Percentiles rank a stretch among this genome's conserved stretches.
These are phyloP conservation scores for Lachancea sp. DNA, from an alignment of 805 yeast species.

Conservation along the genomic window DNA sequence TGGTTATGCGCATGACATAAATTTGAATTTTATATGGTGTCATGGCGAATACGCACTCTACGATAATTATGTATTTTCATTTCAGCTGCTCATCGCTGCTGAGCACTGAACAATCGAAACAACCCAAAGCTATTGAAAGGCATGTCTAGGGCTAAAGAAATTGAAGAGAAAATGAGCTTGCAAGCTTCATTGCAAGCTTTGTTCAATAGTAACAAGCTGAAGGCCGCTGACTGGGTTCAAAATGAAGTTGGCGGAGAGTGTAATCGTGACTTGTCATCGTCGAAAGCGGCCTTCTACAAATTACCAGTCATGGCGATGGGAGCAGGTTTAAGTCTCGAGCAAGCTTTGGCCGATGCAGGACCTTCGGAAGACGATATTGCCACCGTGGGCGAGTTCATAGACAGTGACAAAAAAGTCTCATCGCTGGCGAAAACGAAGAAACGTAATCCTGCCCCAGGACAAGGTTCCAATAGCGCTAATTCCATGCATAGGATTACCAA, in stretches of 20 bases:
- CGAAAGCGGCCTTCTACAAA: slow-evolving; percentile 23
- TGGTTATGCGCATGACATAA: no score
- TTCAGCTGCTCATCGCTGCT: neutral
- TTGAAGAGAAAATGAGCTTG: slow-evolving; percentile 29
- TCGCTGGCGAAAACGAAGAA: slow-evolving; percentile 29
- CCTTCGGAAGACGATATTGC: slow-evolving; percentile 20
- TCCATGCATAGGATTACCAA: slow-evolving; percentile 24
- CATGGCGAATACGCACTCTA: no score
- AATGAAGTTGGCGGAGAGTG: neutral
- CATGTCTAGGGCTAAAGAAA: slow-evolving; percentile 32
- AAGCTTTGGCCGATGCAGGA: neutral
- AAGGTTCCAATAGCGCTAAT: slow-evolving; percentile 7
- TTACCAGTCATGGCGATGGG: slow-evolving; percentile 32
- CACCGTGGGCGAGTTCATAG: slow-evolving; percentile 33
- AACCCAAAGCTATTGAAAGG: neutral
- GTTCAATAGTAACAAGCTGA: slow-evolving; percentile 17
- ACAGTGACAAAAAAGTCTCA: slow-evolving; percentile 29
- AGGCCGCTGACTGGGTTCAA: slow-evolving; percentile 27
- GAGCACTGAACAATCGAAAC: neutral
- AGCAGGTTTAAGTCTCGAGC: slow-evolving; percentile 24
- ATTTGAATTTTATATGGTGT: no score
- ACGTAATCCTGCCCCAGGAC: slow-evolving; percentile 2
- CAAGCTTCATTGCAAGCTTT: slow-evolving; percentile 30
- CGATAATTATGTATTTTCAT: neutral
- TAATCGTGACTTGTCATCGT: slow-evolving; percentile 3